phyloP scores from a whole-genome alignment of 1,284 basidiomycete genomes.

The Cryptococcus jaspeensis region DNA sequence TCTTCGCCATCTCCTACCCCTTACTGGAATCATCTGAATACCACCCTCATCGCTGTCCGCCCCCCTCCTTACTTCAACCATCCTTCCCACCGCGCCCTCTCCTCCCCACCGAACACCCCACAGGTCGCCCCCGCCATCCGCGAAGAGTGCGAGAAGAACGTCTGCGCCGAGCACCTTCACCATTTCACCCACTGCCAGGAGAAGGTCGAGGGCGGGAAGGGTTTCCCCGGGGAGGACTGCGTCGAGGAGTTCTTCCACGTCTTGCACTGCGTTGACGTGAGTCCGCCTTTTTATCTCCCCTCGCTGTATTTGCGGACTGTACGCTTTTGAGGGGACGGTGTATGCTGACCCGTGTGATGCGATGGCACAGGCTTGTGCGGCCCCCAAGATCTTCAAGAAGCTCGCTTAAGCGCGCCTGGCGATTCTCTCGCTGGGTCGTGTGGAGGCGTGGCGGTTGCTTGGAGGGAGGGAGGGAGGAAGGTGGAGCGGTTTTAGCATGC shows the following conservation, averaged over 20 bases:
- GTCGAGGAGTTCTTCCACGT: constrained; percentile 69
- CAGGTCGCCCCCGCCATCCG: constrained; percentile 67
- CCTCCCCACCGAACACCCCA: not conserved
- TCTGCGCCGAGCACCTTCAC: constrained; percentile 69
- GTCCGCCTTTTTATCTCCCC: constrained; percentile 50
- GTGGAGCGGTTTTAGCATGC: not conserved
- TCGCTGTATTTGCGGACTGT: not conserved
- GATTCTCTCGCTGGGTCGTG: no score
- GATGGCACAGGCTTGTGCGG: constrained; percentile 68
- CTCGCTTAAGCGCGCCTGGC: constrained; percentile 44
- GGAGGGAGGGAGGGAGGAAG: not conserved
- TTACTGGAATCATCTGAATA: no score
- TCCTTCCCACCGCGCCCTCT: not conserved
- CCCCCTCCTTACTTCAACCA: not conserved
- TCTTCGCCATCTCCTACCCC: not conserved
- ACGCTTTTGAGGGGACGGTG: no score
- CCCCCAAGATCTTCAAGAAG: constrained; percentile 72
- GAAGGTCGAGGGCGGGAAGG: constrained; percentile 70
- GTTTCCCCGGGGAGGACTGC: constrained; percentile 83
- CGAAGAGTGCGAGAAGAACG: constrained; percentile 69
- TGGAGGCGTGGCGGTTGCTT: no score
- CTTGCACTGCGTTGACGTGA: constrained; percentile 85
- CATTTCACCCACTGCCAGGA: constrained; percentile 91
- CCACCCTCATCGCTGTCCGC: not conserved
- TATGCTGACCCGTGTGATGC: constrained; percentile 5